Percentiles rank a stretch among this genome's conserved stretches.
These are phyloP conservation scores for Mycena rosella DNA, from an alignment of 768 basidiomycete species.

Conservation along the genomic window DNA sequence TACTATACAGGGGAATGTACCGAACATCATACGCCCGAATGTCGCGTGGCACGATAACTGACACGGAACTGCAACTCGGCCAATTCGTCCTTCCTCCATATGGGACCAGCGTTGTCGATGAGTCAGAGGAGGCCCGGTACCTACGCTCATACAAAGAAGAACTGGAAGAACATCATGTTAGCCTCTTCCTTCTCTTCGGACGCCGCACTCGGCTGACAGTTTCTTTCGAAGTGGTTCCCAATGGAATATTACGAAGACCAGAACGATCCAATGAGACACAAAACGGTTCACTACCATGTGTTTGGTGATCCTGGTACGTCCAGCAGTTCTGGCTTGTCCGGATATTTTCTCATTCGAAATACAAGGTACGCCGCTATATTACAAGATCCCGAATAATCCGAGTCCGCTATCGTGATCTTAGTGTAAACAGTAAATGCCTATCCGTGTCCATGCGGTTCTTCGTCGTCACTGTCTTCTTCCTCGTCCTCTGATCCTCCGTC, in stretches of 20 bases:
- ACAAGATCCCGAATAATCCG: conserved; percentile 59
- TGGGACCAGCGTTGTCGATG: conserved; percentile 66
- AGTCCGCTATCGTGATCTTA: conserved; percentile 50
- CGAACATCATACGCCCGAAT: conserved; percentile 87
- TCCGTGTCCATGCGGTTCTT: conserved; percentile 31
- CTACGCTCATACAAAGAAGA: conserved; percentile 75
- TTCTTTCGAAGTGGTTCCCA: conserved; percentile 78
- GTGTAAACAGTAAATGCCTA: conserved; percentile 19
- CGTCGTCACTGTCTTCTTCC: conserved; percentile 44
- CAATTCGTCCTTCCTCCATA: conserved; percentile 83
- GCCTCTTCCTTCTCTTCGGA: conserved; percentile 40
- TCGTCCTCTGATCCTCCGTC: conserved; percentile 45
- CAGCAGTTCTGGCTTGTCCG: too few relatives aligned
- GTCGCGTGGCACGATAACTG: conserved; percentile 86
- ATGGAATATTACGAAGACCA: conserved; percentile 71
- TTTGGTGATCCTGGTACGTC: conserved; percentile 75
- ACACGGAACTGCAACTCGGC: conserved; percentile 84
- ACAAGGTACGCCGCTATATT: conserved; percentile 77
- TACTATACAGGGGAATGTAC: conserved; percentile 85
- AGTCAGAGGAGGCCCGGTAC: conserved; percentile 74
- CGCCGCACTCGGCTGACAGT: not conserved
- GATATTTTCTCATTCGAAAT: too few relatives aligned
- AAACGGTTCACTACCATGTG: conserved; percentile 82
- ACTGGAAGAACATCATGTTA: conserved; percentile 72
- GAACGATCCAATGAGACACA: conserved; percentile 38